Evolutionary conservation across 805 yeast genomes (phyloP), one percentile per base, ranked within the genome.

Genomic region (Candida palmyrensis): DNA sequence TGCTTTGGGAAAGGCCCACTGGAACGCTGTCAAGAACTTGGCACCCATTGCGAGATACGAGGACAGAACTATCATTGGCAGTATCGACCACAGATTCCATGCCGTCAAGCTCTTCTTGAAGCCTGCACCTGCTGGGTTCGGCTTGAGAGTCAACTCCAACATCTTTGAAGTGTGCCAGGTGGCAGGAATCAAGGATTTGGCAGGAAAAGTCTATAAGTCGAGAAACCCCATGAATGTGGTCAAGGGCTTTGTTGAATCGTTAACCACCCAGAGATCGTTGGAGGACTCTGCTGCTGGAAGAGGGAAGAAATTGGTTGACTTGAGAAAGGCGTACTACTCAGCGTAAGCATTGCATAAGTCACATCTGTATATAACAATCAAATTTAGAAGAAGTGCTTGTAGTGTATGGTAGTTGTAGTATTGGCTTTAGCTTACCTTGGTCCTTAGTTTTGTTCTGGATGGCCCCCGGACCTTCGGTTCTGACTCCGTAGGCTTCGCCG

Each of bases 201-300:
- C 88, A 48, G 96, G 94, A 4, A 90, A 90, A 54, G 84, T 90
- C 30, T 86, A 83, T 68, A 82, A 88, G 51, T 85, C 96, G 23
- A 77, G 97, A 69, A 92, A 90, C 64, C 82, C 82, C 32, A 87
- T 92, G 95, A 89, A 89, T 59, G 94, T 89, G 30, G 86, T 86
- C 37, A 88, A 89, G 65, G 92, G 90, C 27, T 75, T 89, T 32
- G 69, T 89, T 38, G 94, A 86, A 56, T 96, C 96, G 1, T 73
- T 92, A 44, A 68, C 73, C 32, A 76, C 78, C 49, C 97, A 89
- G 62, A 76, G 75, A 43, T 73, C 94, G 2, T 71, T 86, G 48
- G 94, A 85, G 49, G 95, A 88, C 48, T 72, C 90, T 55, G 96
- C 97, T 4, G 71, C 79, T 33, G 83, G 81, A 47, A 78, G 98